phyloP scores from a whole-genome alignment of 1,139 yeast genomes.

The Saccharomycopsis hybrid region DNA sequence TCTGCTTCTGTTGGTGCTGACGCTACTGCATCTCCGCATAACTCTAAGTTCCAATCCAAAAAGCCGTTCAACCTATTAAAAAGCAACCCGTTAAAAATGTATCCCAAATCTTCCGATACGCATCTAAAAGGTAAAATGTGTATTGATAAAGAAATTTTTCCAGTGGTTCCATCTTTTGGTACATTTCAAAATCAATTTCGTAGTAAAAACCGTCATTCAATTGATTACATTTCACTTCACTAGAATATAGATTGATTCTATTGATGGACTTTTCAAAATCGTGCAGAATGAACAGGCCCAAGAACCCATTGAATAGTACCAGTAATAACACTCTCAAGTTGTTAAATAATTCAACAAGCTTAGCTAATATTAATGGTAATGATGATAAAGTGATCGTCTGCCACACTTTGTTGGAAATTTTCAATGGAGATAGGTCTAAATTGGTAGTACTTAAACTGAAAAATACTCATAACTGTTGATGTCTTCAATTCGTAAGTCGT shows the following conservation, averaged over 20 bases:
- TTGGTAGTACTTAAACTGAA: constrained; percentile 2
- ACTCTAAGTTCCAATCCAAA: no score
- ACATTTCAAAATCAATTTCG: constrained; percentile 6
- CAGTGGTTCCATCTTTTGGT: constrained; percentile 2
- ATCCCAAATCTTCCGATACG: constrained; percentile 2
- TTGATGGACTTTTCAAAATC: no score
- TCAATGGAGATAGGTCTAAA: not conserved
- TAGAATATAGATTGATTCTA: not conserved
- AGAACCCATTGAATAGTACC: not conserved
- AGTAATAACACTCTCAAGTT: not conserved
- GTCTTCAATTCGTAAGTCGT: no score
- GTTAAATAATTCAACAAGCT: not conserved
- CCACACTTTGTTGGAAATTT: not conserved
- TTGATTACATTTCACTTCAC: not conserved
- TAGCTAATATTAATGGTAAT: not conserved
- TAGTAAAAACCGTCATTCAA: not conserved
- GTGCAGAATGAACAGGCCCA: not conserved
- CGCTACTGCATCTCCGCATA: no score
- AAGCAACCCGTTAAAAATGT: constrained; percentile 1
- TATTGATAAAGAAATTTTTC: not conserved
- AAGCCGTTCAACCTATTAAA: constrained; percentile 2
- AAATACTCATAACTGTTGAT: no score
- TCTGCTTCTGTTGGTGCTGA: no score
- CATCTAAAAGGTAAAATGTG: not conserved
- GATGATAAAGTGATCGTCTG: not conserved